phyloP scores from a whole-genome alignment of 192 early-diverging fungal genomes.

The Linnemannia schmuckeri region DNA sequence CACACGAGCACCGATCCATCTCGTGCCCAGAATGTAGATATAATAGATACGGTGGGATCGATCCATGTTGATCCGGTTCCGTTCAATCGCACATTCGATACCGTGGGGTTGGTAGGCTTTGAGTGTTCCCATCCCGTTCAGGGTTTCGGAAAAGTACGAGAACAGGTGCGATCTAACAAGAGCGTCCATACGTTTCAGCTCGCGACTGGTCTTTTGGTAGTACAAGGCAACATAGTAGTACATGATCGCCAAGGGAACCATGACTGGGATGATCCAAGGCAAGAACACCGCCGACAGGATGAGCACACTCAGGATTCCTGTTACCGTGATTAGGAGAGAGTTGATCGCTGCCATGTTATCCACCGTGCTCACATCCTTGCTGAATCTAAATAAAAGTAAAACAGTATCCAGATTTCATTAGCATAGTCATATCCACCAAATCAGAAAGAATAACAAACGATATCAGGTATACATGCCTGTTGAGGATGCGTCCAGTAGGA shows the following conservation, averaged over 20 bases:
- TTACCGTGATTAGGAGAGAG: constrained; percentile 62
- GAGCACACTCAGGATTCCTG: constrained; percentile 69
- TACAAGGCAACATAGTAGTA: constrained; percentile 69
- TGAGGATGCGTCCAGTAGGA: constrained; percentile 79
- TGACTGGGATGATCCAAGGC: constrained; percentile 63
- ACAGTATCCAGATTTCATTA: background rate
- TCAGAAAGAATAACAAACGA: background rate
- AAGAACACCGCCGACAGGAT: constrained; percentile 58
- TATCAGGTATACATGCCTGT: constrained; percentile 56
- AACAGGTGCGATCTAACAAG: constrained; percentile 71
- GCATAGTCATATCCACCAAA: background rate
- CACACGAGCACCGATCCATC: constrained; percentile 30
- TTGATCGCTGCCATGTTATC: constrained; percentile 73
- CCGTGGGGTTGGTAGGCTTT: constrained; percentile 73
- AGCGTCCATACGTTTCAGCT: constrained; percentile 76
- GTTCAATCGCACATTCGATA: constrained; percentile 31
- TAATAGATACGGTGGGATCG: constrained; percentile 27
- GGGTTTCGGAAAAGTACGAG: constrained; percentile 70
- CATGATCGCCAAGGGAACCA: constrained; percentile 62
- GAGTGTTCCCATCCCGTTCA: constrained; percentile 72
- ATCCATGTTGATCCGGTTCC: constrained; percentile 35
- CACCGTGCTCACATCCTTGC: constrained; percentile 85
- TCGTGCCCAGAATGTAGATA: background rate
- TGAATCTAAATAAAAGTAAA: constrained; percentile 63
- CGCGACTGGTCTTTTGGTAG: constrained; percentile 71